Conservation (phyloP, 352 stramenopile species). For the Phytophthora constricta region DNA sequence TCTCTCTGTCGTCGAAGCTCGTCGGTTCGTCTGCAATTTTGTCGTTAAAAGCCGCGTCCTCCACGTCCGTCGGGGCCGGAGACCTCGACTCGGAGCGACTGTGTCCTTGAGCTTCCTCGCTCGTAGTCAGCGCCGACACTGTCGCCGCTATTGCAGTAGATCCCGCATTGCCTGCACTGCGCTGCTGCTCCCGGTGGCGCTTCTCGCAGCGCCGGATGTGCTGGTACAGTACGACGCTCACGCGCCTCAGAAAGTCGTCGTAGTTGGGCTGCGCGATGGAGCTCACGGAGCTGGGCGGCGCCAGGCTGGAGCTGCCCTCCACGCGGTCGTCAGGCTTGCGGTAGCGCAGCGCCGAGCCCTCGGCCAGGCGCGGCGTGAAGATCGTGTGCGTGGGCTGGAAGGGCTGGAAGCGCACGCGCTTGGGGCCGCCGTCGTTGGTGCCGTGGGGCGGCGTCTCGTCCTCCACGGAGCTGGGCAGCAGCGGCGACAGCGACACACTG, state of each 20-base stretch:
- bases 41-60: slow-evolving; percentile 13
- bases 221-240: slow-evolving; percentile 91
- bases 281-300: slow-evolving; percentile 70
- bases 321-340: slow-evolving; percentile 82
- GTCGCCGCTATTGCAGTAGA: slow-evolving; percentile 1
- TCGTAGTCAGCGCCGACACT: slow-evolving; percentile 28
- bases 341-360: slow-evolving; percentile 76
- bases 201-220: slow-evolving; percentile 90
- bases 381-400: slow-evolving; percentile 90
- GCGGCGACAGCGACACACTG: slow-evolving; percentile 79
- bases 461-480: slow-evolving; percentile 81
- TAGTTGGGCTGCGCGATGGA: slow-evolving; percentile 92
- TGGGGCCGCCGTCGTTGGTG: slow-evolving; percentile 21
- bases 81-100: slow-evolving; percentile 29
- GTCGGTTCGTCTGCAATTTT: slow-evolving; percentile 15
- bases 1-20: slow-evolving; percentile 12
- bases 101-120: slow-evolving; percentile 5
- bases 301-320: slow-evolving; percentile 64
- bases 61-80: slow-evolving; percentile 18
- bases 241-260: slow-evolving; percentile 88
- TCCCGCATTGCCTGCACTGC: slow-evolving; percentile 19
- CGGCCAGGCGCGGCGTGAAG: slow-evolving; percentile 80
- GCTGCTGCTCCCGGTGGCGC: slow-evolving; percentile 69
- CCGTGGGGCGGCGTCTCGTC: slow-evolving; percentile 44
- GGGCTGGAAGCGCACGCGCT: slow-evolving; percentile 75